Percentiles rank a stretch among this genome's conserved stretches.
These are phyloP conservation scores for Hymenoscyphus scutula DNA, from an alignment of 2,329 filamentous ascomycete genomes.

Conservation along the genomic window DNA sequence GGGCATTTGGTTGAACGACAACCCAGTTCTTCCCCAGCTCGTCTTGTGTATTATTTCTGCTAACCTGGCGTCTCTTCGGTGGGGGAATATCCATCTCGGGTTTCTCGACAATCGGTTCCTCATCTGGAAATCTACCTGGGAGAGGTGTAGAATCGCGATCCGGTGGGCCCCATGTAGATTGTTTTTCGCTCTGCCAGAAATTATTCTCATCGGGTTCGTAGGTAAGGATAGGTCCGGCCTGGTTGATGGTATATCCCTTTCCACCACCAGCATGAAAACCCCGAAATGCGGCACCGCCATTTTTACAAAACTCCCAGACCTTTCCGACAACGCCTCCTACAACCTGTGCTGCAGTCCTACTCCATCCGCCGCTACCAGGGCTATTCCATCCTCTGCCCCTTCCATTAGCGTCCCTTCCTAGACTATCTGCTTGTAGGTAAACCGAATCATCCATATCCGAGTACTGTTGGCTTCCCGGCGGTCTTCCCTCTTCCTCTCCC, in stretches of 20 bases:
- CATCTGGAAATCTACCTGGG: constrained; percentile 53
- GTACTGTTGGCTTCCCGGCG: constrained; percentile 9
- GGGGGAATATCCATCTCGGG: constrained; percentile 41
- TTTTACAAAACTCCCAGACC: constrained; percentile 80
- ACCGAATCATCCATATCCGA: constrained; percentile 17
- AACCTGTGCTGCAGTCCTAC: constrained; percentile 48
- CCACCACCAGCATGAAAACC: constrained; percentile 89
- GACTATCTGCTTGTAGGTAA: constrained; percentile 21
- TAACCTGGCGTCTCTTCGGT: constrained; percentile 48
- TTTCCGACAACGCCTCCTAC: constrained; percentile 63
- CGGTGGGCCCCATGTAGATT: constrained; percentile 8
- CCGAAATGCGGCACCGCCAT: constrained; percentile 59
- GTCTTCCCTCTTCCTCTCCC: constrained; percentile 13
- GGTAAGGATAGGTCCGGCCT: constrained; percentile 6
- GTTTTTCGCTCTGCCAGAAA: constrained; percentile 21
- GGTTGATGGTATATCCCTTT: constrained; percentile 52
- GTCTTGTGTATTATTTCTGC: constrained; percentile 42
- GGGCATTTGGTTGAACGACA: constrained; percentile 47
- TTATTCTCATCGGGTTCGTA: constrained; percentile 13
- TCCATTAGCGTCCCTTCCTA: constrained; percentile 27
- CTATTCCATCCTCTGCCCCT: constrained; percentile 21
- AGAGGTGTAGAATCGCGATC: constrained; percentile 42
- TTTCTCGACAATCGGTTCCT: constrained; percentile 45
- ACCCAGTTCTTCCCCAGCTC: constrained; percentile 70
- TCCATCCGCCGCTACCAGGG: constrained; percentile 47